Evolutionary conservation across 148 eudicot species (phyloP).

Genomic region (Rhododendron ovatum): DNA sequence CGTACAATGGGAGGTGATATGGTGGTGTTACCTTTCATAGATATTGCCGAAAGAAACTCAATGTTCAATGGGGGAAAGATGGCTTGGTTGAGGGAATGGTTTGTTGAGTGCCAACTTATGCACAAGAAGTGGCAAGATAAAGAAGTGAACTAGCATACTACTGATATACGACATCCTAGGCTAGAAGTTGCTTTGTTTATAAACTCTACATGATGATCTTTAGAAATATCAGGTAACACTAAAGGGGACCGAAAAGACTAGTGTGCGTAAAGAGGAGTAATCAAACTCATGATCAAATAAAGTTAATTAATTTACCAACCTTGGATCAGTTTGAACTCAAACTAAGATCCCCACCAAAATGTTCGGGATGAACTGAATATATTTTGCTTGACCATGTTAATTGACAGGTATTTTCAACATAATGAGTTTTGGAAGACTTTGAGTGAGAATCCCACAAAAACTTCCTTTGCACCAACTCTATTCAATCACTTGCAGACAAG

Average conservation of each 20-base stretch:
- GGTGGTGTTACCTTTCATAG: no score
- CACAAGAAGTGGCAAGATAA: neutral
- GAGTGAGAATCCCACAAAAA: no score
- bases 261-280: no score
- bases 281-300: no score
- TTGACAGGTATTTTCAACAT: neutral
- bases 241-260: neutral
- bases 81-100: no score
- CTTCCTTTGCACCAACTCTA: no score
- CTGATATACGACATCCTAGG: neutral
- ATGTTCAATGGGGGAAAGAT: no score
- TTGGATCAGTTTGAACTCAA: neutral
- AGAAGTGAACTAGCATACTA: neutral
- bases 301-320: no score
- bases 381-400: neutral
- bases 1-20: no score
- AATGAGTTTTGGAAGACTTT: no score
- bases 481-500: no score
- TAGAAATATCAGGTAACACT: neutral
- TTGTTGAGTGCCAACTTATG: neutral
- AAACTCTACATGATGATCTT: neutral
- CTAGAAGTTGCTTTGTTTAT: neutral
- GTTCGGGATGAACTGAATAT: neutral
- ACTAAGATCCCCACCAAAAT: conserved; percentile 1
- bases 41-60: no score